These are phyloP conservation scores for Lentinula edodes DNA, from an alignment of 768 basidiomycete genomes.

Conservation along the genomic window DNA sequence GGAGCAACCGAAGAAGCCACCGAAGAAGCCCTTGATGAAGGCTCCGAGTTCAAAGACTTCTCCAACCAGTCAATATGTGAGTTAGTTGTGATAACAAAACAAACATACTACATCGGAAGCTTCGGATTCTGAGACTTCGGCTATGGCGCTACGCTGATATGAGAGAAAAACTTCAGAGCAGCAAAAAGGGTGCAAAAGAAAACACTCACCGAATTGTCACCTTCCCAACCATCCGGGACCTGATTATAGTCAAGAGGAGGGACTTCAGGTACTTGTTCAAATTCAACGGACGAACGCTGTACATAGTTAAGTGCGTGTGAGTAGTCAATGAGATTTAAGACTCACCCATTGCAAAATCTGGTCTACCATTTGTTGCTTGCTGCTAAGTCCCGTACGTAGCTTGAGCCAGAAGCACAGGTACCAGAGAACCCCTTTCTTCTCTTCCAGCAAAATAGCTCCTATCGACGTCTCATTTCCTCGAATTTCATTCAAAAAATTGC, in stretches of 20 bases:
- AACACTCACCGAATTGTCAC: no score
- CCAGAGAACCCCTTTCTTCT: neutral
- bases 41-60: no score
- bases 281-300: neutral
- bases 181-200: neutral
- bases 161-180: neutral
- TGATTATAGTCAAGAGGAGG: neutral
- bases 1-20: no score
- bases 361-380: neutral
- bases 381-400: neutral
- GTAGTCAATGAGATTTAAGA: no score
- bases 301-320: no score
- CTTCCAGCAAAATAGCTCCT: neutral
- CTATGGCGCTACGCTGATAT: neutral
- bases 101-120: neutral
- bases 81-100: no score
- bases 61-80: no score
- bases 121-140: neutral
- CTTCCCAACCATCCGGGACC: neutral
- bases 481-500: neutral
- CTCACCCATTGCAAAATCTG: neutral
- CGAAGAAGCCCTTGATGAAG: no score
- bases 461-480: neutral
- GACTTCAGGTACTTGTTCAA: neutral
- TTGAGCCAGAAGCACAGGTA: neutral